These are phyloP conservation scores for Eutrema heterophyllum DNA, from an alignment of 345 rosid genomes.

Conservation along the genomic window DNA sequence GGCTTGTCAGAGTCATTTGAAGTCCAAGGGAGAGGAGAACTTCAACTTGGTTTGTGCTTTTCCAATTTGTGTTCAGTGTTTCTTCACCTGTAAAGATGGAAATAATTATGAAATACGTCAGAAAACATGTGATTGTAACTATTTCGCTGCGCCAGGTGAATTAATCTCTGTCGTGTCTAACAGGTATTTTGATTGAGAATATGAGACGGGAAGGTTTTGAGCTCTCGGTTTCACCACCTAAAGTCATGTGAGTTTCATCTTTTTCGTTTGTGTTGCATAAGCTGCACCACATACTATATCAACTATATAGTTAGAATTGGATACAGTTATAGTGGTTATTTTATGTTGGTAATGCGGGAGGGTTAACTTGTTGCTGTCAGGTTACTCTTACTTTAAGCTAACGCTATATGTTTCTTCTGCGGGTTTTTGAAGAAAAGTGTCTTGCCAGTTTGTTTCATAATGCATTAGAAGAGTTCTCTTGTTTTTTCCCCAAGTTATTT, in stretches of 20 bases:
- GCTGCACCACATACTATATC: not conserved
- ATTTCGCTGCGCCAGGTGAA: constrained; percentile 6
- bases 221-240: constrained; percentile 93
- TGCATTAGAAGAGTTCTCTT: not conserved
- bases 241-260: constrained; percentile 75
- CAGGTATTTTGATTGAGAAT: constrained; percentile 97
- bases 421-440: not conserved
- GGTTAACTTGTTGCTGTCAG: not conserved
- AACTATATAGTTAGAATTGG: not conserved
- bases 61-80: constrained; percentile 8
- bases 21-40: constrained; percentile 99
- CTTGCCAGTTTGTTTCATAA: not conserved
- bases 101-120: not conserved
- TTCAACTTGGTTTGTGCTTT: constrained; percentile 78
- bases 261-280: not conserved
- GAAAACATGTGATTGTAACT: not conserved
- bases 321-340: not conserved
- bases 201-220: constrained; percentile 99
- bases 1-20: constrained; percentile 83
- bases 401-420: not conserved
- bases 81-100: constrained; percentile 6
- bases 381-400: not conserved
- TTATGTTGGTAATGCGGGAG: not conserved
- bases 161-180: constrained; percentile 17
- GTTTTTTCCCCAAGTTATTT: not conserved